Percentiles rank a stretch among this genome's conserved stretches.
Evolutionary conservation across 129 eudicot species (phyloP).

Genomic region (Pseudognaphalium luteoalbum): DNA sequence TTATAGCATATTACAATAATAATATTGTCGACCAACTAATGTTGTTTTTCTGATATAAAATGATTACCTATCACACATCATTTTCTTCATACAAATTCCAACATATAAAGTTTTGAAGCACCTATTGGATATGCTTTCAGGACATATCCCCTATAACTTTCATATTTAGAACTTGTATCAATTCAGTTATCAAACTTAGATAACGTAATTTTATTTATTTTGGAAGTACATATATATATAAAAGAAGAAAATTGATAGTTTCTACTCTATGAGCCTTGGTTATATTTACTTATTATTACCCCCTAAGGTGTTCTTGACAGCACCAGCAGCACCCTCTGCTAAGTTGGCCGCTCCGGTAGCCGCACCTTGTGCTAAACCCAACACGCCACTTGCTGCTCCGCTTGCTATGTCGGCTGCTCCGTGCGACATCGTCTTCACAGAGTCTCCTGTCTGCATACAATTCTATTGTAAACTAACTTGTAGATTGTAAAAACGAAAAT

Average conservation of each 20-base stretch:
- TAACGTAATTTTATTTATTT: neutral
- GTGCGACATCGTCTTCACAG: constrained; percentile 70
- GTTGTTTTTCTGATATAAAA: too few relatives aligned
- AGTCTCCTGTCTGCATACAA: constrained; percentile 52
- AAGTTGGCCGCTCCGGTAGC: constrained; percentile 67
- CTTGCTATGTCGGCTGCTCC: constrained; percentile 71
- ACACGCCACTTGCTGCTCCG: constrained; percentile 63
- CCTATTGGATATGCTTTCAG: too few relatives aligned
- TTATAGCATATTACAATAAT: too few relatives aligned
- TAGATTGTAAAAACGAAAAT: too few relatives aligned
- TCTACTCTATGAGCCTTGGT: neutral
- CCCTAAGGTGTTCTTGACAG: constrained; percentile 50
- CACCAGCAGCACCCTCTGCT: constrained; percentile 68
- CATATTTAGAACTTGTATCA: neutral
- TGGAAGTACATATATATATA: neutral
- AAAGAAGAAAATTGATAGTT: neutral
- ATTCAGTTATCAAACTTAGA: neutral
- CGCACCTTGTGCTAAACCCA: constrained; percentile 68
- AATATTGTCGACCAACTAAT: too few relatives aligned
- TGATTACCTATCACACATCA: too few relatives aligned
- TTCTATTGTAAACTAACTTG: neutral
- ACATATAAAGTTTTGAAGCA: too few relatives aligned
- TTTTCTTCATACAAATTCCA: too few relatives aligned
- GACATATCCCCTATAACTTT: too few relatives aligned
- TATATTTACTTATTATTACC: constrained; percentile 1